Evolutionary conservation across 225 moss, liverwort and hornwort genomes (phyloP), one percentile per base, ranked within the genome.

Genomic region (Sphagnum contortum): DNA sequence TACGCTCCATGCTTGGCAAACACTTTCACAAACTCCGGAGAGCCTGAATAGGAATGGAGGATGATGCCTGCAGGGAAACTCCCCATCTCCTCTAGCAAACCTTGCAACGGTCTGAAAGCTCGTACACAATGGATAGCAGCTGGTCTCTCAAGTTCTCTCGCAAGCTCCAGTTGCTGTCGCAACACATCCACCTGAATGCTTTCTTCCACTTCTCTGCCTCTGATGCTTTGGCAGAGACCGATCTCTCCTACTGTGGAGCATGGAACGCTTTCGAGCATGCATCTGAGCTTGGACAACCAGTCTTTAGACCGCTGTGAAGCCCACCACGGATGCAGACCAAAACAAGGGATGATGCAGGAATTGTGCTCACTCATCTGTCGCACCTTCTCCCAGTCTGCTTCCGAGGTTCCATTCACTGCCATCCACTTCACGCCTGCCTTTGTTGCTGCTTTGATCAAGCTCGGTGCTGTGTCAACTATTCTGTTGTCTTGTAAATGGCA

Each of bases 401-500:
- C 90, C 3, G 90, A 91, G 0, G 96, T 98, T n/a, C 96, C 96
- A 75, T 98, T 98, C 76, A 98, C 96, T 4, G 85, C 89, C 13
- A 93, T 83, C 89, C 89, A 98, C 55, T 73, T 72, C 61, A 98
- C 87, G 4, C 87, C 93, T 2, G 65, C 75, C 0, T 89, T 82
- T 3, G 76, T 69, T 2, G 96, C 96, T 5, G 74, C 60, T 57
- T 58, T 72, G n/a, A 93, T 79, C 47, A 98, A 85, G 63, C 80
- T 69, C 64, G 87, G 80, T 7, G 78, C 85, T 64, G 78, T 75
- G 5, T 71, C 68, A 46, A 76, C 58, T 5, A 98, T 66, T n/a
- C 98, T 90, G 3, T 58, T 55, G 67, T 98, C 98, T 70, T 98
- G 98, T 12, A 98, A 73, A 71, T 98, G 98, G 74, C 98, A 98